phyloP scores from a whole-genome alignment of 805 yeast species.

The Metschnikowia peoriensis region DNA sequence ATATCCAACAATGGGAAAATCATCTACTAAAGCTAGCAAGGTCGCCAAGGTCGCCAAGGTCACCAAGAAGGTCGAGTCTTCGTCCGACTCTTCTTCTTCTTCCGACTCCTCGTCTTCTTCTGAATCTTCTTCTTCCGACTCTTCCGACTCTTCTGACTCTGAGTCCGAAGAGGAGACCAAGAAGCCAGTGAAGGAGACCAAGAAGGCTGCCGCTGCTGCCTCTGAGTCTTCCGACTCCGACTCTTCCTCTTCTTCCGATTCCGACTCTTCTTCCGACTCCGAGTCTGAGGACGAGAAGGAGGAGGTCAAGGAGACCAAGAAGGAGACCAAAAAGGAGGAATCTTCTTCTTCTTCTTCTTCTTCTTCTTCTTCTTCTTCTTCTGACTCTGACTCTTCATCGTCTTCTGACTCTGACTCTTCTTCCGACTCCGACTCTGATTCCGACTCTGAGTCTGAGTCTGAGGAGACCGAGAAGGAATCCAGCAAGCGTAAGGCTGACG shows the following conservation, averaged over 20 bases:
- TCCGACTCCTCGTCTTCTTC: constrained; percentile 19
- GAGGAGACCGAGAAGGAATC: constrained; percentile 30
- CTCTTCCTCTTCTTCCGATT: constrained; percentile 33
- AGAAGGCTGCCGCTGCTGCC: constrained; percentile 7
- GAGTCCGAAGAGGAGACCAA: constrained; percentile 26
- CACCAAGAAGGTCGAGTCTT: constrained; percentile 9
- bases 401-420: constrained; percentile 27
- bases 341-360: constrained; percentile 1
- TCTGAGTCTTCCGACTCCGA: constrained; percentile 30
- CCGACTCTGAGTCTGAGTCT: constrained; percentile 35
- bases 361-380: constrained; percentile 22
- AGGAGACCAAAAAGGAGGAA: constrained; percentile 22
- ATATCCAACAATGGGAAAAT: constrained; percentile 36
- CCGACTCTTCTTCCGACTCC: constrained; percentile 25
- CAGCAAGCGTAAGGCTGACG: constrained; percentile 27
- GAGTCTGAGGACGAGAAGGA: constrained; percentile 25
- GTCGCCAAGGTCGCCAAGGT: constrained; percentile 12
- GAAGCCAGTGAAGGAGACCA: constrained; percentile 9
- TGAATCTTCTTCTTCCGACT: constrained; percentile 18
- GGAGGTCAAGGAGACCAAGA: constrained; percentile 25
- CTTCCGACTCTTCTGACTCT: constrained; percentile 18
- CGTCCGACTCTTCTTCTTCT: constrained; percentile 9
- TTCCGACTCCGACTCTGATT: constrained; percentile 28
- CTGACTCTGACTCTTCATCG: constrained; percentile 21
- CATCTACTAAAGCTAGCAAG: constrained; percentile 27